phyloP scores from a whole-genome alignment of 257 asterid genomes.

The Knoxia roxburghii region DNA sequence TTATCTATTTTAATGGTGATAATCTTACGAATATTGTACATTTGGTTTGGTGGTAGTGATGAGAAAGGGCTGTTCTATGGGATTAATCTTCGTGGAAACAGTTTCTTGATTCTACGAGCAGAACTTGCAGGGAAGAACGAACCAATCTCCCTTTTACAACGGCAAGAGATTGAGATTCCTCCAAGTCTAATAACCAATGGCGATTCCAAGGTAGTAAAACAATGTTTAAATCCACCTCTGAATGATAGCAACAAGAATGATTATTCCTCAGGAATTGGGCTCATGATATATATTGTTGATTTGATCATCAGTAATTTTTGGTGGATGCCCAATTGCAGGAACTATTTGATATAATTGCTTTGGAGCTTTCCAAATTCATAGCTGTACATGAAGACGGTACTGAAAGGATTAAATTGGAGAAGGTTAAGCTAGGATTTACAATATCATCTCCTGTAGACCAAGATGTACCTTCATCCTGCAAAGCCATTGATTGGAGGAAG shows the following conservation, averaged over 20 bases:
- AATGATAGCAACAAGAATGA: neutral
- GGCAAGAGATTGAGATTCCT: conserved; percentile 50
- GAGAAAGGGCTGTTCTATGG: conserved; percentile 66
- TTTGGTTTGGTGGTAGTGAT: conserved; percentile 30
- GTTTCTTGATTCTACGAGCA: conserved; percentile 44
- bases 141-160: conserved; percentile 38
- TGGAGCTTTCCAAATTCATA: conserved; percentile 58
- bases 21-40: neutral
- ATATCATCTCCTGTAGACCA: conserved; percentile 48
- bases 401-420: conserved; percentile 14
- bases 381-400: conserved; percentile 27
- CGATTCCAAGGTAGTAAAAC: conserved; percentile 36
- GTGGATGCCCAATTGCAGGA: conserved; percentile 35
- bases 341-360: conserved; percentile 47
- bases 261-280: neutral
- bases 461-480: conserved; percentile 31
- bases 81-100: conserved; percentile 58
- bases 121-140: conserved; percentile 57
- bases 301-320: neutral
- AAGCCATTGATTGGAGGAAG: conserved; percentile 42
- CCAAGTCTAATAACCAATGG: conserved; percentile 24
- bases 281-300: neutral
- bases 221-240: too few species aligned
- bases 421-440: conserved; percentile 51
- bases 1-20: neutral